Evolutionary conservation across 2,329 filamentous ascomycete species (phyloP).

Genomic region (Nemania diffusa): DNA sequence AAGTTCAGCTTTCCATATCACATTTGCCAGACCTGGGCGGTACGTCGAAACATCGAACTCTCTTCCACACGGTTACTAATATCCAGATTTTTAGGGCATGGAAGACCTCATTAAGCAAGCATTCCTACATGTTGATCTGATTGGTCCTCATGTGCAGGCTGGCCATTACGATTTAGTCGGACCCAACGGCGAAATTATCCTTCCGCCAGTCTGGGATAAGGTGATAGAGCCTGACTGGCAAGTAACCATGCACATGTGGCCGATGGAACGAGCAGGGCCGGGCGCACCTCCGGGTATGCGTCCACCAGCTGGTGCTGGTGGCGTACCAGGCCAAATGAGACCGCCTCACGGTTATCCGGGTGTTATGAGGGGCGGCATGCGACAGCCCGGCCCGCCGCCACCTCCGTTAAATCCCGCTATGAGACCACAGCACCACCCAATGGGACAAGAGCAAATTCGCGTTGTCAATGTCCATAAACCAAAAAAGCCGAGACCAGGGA

Average conservation of each 20-base stretch:
- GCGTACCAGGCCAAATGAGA: constrained; percentile 21
- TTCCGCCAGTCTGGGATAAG: constrained; percentile 83
- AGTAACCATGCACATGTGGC: constrained; percentile 74
- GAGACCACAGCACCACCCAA: neutral
- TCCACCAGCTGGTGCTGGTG: constrained; percentile 24
- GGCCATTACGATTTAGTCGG: constrained; percentile 85
- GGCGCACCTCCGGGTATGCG: constrained; percentile 32
- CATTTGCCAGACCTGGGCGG: constrained; percentile 83
- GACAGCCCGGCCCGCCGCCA: constrained; percentile 21
- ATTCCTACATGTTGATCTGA: constrained; percentile 79
- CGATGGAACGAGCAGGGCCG: constrained; percentile 54
- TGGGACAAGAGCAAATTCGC: neutral
- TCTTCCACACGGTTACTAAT: constrained; percentile 11
- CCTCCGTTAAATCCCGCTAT: constrained; percentile 18
- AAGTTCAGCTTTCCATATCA: constrained; percentile 95
- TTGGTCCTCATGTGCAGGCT: constrained; percentile 79
- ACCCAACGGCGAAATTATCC: constrained; percentile 83
- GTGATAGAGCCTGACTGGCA: constrained; percentile 82
- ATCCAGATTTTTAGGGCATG: constrained; percentile 72
- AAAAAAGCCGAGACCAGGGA: constrained; percentile 46
- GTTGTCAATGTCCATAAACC: constrained; percentile 46
- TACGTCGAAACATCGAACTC: constrained; percentile 57
- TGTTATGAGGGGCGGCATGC: constrained; percentile 7
- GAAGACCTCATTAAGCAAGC: constrained; percentile 87
- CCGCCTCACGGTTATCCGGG: constrained; percentile 9